Evolutionary conservation across 164 flowering plant genomes (phyloP).

Genomic region (Euptelea pleiosperma): DNA sequence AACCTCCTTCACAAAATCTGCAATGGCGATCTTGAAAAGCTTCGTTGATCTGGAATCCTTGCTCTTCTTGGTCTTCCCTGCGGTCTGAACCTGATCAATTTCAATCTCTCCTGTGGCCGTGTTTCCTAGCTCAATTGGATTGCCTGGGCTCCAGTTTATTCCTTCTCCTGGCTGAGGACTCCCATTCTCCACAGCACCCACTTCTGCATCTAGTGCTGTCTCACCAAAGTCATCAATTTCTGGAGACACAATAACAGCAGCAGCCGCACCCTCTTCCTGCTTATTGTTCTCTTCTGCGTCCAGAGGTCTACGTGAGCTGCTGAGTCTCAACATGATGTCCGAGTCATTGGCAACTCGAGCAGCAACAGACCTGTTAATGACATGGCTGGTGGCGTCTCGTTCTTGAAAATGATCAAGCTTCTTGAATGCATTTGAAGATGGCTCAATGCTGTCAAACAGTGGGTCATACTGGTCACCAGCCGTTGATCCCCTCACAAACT

Average conservation of each 20-base stretch:
- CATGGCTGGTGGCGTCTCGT: constrained; percentile 17
- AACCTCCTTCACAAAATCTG: constrained; percentile 92
- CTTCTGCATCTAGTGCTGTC: constrained; percentile 73
- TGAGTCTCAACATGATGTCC: constrained; percentile 25
- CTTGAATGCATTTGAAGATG: constrained; percentile 39
- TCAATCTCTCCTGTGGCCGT: constrained; percentile 55
- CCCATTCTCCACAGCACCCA: constrained; percentile 66
- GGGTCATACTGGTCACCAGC: constrained; percentile 79
- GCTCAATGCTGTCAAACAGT: constrained; percentile 77
- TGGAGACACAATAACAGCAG: constrained; percentile 28
- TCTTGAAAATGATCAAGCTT: constrained; percentile 33
- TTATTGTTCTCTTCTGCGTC: constrained; percentile 50
- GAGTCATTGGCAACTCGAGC: constrained; percentile 25
- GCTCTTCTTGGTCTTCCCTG: constrained; percentile 58
- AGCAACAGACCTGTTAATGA: constrained; percentile 8
- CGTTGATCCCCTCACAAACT: constrained; percentile 2
- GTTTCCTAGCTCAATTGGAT: constrained; percentile 37
- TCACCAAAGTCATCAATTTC: constrained; percentile 84
- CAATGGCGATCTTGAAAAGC: constrained; percentile 74
- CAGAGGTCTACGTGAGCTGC: constrained; percentile 36
- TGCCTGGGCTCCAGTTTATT: constrained; percentile 30
- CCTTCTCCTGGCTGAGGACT: constrained; percentile 32
- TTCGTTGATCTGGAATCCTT: constrained; percentile 80
- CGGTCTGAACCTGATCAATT: constrained; percentile 62
- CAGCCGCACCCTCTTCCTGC: constrained; percentile 36